Evolutionary conservation across 768 basidiomycete genomes (phyloP), one percentile per base, ranked within the genome.

Genomic region (Termitomyces sp.): DNA sequence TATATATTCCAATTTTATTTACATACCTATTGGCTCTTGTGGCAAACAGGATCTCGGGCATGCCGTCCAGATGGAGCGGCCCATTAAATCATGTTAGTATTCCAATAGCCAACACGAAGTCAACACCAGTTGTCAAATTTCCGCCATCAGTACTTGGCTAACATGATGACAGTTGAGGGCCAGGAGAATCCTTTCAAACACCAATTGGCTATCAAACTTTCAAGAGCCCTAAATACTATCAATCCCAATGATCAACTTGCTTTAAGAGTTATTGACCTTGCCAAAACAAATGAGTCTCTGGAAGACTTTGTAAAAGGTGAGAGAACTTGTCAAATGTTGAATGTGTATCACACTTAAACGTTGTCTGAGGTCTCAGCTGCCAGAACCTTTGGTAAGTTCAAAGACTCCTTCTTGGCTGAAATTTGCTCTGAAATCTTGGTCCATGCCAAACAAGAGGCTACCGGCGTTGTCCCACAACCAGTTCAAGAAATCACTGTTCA

Each of bases 161-260:
- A 35, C 25, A 49, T 49, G 48, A 35, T 35, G 11, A n/a, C 22
- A 22, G 35, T 27, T 18, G 55, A 36, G 16, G 52, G 50, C 25
- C 44, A 50, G 44, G 54, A 38, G 35, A 72, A 76, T 54, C 75
- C 77, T 22, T 89, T 88, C 66, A 80, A 74, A 41, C 88, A 91
- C 66, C 77, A 84, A 49, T 66, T 90, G 29, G 89, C 88, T 22
- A 85, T 91, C 56, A 84, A 89, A 72, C 79, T 96, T 9, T 94
- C 92, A 1, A 73, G 93, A 32, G 83, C 83, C 3, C 77, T 94
- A 63, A 94, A 94, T 67, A 76, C 78, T 13, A 67, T 93, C 56
- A 91, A 91, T 63, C 89, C 90, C 0, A 96, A 95, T 66, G 89
- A 91, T 60, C 70, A 89, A 3, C 80, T 96, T 20, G 93, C 92